These are phyloP conservation scores for Harringtonia aguacate DNA, from an alignment of 2,329 filamentous ascomycete genomes.

Conservation along the genomic window DNA sequence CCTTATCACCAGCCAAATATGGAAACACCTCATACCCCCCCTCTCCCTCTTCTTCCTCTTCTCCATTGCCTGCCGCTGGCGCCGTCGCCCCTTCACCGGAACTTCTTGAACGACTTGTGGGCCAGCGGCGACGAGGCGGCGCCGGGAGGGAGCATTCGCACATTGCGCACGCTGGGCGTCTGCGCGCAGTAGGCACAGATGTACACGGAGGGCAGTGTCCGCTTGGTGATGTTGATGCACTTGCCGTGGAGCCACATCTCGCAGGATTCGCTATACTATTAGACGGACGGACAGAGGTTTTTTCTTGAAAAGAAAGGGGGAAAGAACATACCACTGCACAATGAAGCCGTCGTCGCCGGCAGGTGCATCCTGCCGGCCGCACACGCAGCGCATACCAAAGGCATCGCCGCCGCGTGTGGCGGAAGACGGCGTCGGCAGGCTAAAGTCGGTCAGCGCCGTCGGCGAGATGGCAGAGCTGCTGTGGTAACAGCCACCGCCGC, in stretches of 20 bases:
- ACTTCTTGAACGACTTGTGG: conserved; percentile 33
- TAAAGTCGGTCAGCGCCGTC: conserved; percentile 37
- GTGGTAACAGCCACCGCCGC: conserved; percentile 10
- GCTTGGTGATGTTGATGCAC: conserved; percentile 48
- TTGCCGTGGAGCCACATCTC: conserved; percentile 55
- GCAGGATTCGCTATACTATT: conserved; percentile 52
- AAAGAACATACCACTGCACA: conserved; percentile 48
- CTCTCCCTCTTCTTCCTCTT: not conserved
- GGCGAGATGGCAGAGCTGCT: conserved; percentile 31
- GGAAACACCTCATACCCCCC: too few relatives aligned
- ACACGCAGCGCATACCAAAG: conserved; percentile 45
- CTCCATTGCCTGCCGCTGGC: too few relatives aligned
- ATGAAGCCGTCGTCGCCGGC: conserved; percentile 41
- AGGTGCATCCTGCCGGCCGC: conserved; percentile 31
- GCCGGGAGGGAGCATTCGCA: conserved; percentile 26
- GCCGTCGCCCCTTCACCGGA: conserved; percentile 25
- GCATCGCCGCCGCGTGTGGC: conserved; percentile 22
- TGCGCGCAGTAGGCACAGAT: conserved; percentile 54
- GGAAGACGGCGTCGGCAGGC: conserved; percentile 33
- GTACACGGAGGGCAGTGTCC: conserved; percentile 48
- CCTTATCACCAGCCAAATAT: too few relatives aligned
- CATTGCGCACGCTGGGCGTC: conserved; percentile 42
- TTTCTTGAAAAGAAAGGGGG: conserved; percentile 1
- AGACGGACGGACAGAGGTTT: too few relatives aligned
- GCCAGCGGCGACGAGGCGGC: conserved; percentile 28